A percentile compares a stretch with the other conserved stretches of the same genome.
Conservation (phyloP, 148 eudicot species). For the Mesembryanthemum crystallinum region DNA sequence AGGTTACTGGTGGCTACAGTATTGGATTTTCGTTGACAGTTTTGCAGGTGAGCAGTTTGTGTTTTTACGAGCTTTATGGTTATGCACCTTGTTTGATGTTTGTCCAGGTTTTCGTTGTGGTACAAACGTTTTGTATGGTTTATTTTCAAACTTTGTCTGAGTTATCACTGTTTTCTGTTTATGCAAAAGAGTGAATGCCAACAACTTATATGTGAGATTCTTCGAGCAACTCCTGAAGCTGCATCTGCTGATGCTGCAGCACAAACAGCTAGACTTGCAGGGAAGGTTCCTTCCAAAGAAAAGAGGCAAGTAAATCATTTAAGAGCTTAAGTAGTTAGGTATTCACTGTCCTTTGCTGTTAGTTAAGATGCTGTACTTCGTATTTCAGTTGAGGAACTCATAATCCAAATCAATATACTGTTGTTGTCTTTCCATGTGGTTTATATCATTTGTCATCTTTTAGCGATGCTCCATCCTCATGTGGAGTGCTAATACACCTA, state of each 20-base stretch:
- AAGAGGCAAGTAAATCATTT: constrained; percentile 57
- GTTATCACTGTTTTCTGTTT: neutral
- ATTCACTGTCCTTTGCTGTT: neutral
- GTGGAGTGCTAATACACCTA: too few species aligned
- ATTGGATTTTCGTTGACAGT: constrained; percentile 91
- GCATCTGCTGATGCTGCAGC: constrained; percentile 94
- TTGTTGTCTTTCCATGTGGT: neutral
- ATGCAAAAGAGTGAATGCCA: constrained; percentile 89
- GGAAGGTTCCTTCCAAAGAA: constrained; percentile 74
- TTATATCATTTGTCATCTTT: neutral
- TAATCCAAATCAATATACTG: neutral
- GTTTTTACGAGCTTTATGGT: neutral
- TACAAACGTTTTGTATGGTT: neutral
- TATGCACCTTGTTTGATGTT: neutral
- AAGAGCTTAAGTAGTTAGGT: neutral
- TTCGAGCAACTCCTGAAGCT: constrained; percentile 99
- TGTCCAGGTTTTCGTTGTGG: neutral
- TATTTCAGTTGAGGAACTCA: constrained; percentile 6
- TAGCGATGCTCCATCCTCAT: too few species aligned
- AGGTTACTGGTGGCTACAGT: constrained; percentile 88
- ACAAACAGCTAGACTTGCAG: constrained; percentile 95
- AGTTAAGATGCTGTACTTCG: neutral
- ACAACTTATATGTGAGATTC: constrained; percentile 94
- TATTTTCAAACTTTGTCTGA: neutral
- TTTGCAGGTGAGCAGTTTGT: constrained; percentile 57